A percentile compares a stretch with the other conserved stretches of the same genome.
These are phyloP conservation scores for Mycena capillaripes DNA, from an alignment of 768 basidiomycete genomes.

Conservation along the genomic window DNA sequence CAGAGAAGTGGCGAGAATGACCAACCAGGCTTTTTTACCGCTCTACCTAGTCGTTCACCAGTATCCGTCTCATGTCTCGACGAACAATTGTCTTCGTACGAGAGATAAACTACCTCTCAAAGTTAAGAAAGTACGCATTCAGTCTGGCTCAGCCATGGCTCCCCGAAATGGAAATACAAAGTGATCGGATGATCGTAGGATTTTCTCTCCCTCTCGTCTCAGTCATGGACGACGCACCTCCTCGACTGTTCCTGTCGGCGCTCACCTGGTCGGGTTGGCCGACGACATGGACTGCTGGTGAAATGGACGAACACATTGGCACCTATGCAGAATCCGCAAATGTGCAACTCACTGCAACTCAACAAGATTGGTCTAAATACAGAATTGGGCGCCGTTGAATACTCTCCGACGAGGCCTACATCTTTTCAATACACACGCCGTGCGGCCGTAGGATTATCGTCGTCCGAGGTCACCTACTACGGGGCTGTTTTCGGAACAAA, in stretches of 20 bases:
- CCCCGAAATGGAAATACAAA: too few relatives aligned
- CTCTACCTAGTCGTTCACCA: too few relatives aligned
- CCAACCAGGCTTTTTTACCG: background rate
- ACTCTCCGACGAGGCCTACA: background rate
- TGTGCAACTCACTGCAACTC: slow-evolving; percentile 2
- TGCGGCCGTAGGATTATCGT: background rate
- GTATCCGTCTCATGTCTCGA: too few relatives aligned
- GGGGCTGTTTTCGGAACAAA: background rate
- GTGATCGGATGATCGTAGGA: too few relatives aligned
- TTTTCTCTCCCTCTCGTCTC: too few relatives aligned
- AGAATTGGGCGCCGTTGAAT: slow-evolving; percentile 7
- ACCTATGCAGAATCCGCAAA: background rate
- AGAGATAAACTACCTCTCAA: too few relatives aligned
- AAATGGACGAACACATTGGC: background rate
- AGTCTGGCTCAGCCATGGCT: too few relatives aligned
- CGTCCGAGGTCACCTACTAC: background rate
- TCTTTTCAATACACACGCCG: slow-evolving; percentile 1
- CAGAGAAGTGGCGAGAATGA: too few relatives aligned
- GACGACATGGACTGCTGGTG: background rate
- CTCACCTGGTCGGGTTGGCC: slow-evolving; percentile 6
- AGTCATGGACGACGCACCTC: background rate
- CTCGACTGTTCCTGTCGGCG: slow-evolving; percentile 9
- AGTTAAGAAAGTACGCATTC: too few relatives aligned
- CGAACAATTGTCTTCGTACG: too few relatives aligned
- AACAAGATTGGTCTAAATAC: background rate